Conservation (phyloP, 345 rosid genomes). For the Eutrema heterophyllum region DNA sequence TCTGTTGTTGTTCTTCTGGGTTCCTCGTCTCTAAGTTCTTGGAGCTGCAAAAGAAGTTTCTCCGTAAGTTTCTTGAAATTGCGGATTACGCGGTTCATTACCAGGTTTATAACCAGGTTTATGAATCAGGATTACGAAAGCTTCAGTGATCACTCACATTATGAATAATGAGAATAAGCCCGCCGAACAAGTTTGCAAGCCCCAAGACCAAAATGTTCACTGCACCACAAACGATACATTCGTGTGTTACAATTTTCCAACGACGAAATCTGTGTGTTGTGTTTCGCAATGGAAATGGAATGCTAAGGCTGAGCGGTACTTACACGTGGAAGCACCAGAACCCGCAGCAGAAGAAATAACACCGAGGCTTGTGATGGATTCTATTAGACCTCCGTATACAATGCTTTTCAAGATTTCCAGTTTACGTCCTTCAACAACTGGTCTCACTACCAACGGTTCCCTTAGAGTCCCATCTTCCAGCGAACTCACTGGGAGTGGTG, state of each 20-base stretch:
- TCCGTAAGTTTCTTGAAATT: background rate
- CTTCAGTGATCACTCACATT: constrained; percentile 46
- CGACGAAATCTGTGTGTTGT: background rate
- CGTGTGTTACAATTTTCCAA: background rate
- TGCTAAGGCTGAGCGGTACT: constrained; percentile 15
- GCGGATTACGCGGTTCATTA: background rate
- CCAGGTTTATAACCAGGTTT: constrained; percentile 4
- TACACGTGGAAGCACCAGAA: constrained; percentile 67
- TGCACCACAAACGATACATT: constrained; percentile 30
- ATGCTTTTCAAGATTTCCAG: constrained; percentile 75
- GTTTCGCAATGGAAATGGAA: background rate
- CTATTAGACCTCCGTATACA: constrained; percentile 78
- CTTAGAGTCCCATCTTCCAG: constrained; percentile 19
- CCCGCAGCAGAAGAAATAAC: constrained; percentile 89
- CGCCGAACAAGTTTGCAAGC: constrained; percentile 76
- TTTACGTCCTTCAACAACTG: constrained; percentile 24
- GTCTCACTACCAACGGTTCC: constrained; percentile 11
- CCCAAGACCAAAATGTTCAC: constrained; percentile 76
- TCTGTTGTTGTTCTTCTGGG: constrained; percentile 31
- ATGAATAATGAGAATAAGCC: constrained; percentile 56
- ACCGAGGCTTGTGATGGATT: constrained; percentile 71
- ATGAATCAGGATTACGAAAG: background rate
- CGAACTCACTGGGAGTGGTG: background rate
- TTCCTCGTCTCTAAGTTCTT: constrained; percentile 54
- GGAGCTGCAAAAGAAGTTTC: constrained; percentile 18